phyloP scores from a whole-genome alignment of 441 rosid genomes.

The Euphorbia schlechtendalii region DNA sequence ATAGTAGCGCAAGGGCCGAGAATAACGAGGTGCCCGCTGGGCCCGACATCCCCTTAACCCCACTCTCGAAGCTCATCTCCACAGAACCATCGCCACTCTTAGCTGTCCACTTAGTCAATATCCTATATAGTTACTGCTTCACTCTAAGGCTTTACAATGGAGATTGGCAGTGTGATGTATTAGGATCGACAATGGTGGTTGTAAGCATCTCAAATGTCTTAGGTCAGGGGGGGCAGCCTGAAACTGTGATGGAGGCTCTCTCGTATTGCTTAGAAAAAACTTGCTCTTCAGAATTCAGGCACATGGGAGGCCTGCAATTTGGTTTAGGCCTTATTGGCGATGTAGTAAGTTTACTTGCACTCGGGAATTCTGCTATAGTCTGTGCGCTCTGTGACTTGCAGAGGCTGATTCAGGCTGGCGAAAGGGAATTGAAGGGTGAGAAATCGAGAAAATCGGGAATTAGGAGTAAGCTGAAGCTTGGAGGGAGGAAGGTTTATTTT shows the following conservation, averaged over 20 bases:
- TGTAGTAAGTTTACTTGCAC: constrained; percentile 41
- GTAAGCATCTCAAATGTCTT: constrained; percentile 57
- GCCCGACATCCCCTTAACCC: constrained; percentile 50
- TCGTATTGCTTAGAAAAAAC: constrained; percentile 66
- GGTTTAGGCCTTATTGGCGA: constrained; percentile 59
- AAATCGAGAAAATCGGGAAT: constrained; percentile 36
- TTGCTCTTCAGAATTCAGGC: constrained; percentile 62
- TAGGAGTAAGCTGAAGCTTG: constrained; percentile 57
- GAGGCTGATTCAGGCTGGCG: constrained; percentile 54
- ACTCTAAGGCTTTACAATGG: constrained; percentile 80
- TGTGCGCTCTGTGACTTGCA: constrained; percentile 67
- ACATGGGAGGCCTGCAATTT: constrained; percentile 62
- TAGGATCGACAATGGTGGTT: constrained; percentile 52
- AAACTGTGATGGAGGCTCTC: constrained; percentile 51
- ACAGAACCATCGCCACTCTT: constrained; percentile 65
- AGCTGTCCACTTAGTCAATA: constrained; percentile 64
- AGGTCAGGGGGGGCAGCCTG: constrained; percentile 58
- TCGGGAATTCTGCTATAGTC: constrained; percentile 50
- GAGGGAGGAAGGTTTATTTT: constrained; percentile 68
- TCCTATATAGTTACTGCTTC: constrained; percentile 69
- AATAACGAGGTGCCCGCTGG: constrained; percentile 58
- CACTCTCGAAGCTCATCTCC: constrained; percentile 50
- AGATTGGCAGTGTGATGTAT: constrained; percentile 72
- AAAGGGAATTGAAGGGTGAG: constrained; percentile 38
- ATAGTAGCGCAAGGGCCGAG: constrained; percentile 22